These are phyloP conservation scores for Colletotrichum sp. DNA, from an alignment of 2,329 filamentous ascomycete genomes.

Conservation along the genomic window DNA sequence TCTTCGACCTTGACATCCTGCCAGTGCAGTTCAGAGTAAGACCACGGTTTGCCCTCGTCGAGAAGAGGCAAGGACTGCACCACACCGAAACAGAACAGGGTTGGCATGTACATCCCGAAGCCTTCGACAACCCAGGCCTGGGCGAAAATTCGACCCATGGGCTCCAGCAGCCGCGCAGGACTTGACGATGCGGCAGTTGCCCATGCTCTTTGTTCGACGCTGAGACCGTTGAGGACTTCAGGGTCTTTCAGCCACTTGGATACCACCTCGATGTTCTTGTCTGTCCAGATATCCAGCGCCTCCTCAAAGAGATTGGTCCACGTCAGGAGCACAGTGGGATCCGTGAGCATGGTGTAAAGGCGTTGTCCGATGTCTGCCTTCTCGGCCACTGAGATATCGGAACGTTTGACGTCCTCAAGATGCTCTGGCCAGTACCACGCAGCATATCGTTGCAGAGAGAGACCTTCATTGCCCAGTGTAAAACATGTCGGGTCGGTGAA, in stretches of 20 bases:
- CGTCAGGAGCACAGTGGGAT: constrained; percentile 37
- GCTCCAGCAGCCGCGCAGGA: constrained; percentile 36
- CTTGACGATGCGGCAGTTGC: constrained; percentile 27
- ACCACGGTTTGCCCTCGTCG: constrained; percentile 40
- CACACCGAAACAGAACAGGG: constrained; percentile 46
- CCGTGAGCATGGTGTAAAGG: constrained; percentile 41
- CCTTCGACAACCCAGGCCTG: constrained; percentile 39
- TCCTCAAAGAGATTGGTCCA: constrained; percentile 47
- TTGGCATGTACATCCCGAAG: constrained; percentile 40
- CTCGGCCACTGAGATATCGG: constrained; percentile 26
- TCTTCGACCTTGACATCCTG: constrained; percentile 34
- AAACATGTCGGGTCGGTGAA: constrained; percentile 33
- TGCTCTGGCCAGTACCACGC: constrained; percentile 52
- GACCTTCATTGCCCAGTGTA: constrained; percentile 20
- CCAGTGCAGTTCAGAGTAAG: constrained; percentile 39
- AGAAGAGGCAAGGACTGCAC: constrained; percentile 45
- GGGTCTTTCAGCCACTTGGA: constrained; percentile 38
- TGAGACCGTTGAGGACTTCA: constrained; percentile 32
- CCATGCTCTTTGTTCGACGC: constrained; percentile 33
- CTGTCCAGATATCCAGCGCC: constrained; percentile 44
- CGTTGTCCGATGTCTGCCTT: constrained; percentile 36
- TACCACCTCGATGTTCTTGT: constrained; percentile 40
- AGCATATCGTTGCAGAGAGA: constrained; percentile 34
- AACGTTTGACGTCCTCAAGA: constrained; percentile 35
- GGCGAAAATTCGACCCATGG: constrained; percentile 41